Evolutionary conservation across 768 basidiomycete species (phyloP), one percentile per base, ranked within the genome.

Genomic region (Suillus spraguei): DNA sequence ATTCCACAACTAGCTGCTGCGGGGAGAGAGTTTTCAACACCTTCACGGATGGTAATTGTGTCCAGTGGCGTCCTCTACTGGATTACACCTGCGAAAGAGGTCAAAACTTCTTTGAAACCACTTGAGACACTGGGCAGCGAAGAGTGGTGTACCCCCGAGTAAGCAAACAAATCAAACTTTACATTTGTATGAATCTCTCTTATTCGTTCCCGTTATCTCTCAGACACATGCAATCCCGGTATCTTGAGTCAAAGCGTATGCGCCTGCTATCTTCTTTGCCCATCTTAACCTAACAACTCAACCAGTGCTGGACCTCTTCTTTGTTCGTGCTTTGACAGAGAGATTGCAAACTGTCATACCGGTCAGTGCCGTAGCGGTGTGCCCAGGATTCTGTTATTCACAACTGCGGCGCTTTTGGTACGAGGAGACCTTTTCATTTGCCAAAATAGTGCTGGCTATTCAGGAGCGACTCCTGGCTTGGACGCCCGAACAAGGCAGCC

Each of bases 321-420:
- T 79, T 36, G 64, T 64, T 0, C 76, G 71, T 32, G 69, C 71
- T 1, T 63, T 80, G 33, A 69, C 69, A 20, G 65, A 64, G 0
- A 63, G 66, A 44, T 38, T 74, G 24, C 67, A 65, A 17, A 64
- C 68, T 4, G 41, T 56, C 33, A 60, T 69, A 0, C 67, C 74
- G 1, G 56, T 78, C 52, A 72, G 67, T 2, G 70, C 72, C 6
- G 68, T 68, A 41, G 65, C 71, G 6, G 65, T 69, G 50, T 67
- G 60, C 24, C 78, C 77, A 4, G 78, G 78, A 2, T 76, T 64
- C 59, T 78, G 74, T 49, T 60, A 69, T 41, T 77, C 76, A 13
- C 59, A 65, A 28, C 62, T 78, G 38, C 59, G 65, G 11, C 70
- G 68, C 14, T 14, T n/a, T 11, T 2, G 59, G 5, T 60, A 32